Percentiles rank a stretch among this genome's conserved stretches.
These are phyloP conservation scores for Chrysoporthe deuterocubensis DNA, from an alignment of 2,329 filamentous ascomycete genomes.

Conservation along the genomic window DNA sequence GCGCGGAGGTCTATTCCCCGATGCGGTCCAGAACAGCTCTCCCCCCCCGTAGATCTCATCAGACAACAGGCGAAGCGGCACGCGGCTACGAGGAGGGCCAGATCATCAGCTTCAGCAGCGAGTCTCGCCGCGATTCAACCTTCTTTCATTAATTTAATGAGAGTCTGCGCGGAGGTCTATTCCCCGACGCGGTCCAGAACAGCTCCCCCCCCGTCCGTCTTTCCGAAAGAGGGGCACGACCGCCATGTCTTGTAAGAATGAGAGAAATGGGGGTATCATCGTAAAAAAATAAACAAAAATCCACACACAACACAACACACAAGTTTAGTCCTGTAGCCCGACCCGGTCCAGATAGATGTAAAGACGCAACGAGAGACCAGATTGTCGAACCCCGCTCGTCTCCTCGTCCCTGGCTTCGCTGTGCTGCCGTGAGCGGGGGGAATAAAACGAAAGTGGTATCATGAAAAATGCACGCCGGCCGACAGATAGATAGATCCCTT, in stretches of 20 bases:
- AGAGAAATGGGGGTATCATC: constrained; percentile 20
- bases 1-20: constrained; percentile 9
- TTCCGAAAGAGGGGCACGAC: background rate
- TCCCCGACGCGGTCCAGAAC: background rate
- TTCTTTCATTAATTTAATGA: constrained; percentile 8
- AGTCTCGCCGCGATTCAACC: background rate
- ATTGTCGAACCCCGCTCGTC: background rate
- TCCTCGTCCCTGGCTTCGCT: background rate
- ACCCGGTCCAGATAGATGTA: constrained; percentile 14
- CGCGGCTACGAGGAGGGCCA: background rate
- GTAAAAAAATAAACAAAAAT: background rate
- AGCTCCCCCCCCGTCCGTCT: background rate
- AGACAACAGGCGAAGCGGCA: background rate
- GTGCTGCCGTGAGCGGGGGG: background rate
- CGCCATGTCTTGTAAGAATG: constrained; percentile 22
- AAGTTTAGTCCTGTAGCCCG: constrained; percentile 9
- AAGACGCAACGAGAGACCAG: constrained; percentile 13
- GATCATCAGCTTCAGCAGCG: background rate
- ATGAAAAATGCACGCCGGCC: constrained; percentile 18
- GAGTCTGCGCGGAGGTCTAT: constrained; percentile 11
- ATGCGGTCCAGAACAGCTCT: background rate
- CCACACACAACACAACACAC: background rate
- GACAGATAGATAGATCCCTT: constrained; percentile 4
- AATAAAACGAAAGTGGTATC: constrained; percentile 29
- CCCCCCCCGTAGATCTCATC: background rate